Evolutionary conservation across 257 asterid genomes (phyloP).

Genomic region (Misopates orontium): DNA sequence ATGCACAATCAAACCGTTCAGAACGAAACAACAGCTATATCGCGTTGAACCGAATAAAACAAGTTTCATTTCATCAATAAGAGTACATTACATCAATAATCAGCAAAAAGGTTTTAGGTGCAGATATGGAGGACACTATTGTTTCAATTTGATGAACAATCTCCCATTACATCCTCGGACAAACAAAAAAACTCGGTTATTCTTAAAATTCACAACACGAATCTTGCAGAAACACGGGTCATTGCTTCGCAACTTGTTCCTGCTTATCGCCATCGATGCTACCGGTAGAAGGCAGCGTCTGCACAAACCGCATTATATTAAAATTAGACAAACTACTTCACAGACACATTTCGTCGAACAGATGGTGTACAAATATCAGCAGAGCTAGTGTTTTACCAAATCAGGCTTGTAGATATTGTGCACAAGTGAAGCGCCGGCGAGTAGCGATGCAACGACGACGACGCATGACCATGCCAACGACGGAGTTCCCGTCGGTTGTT

Average conservation of each 20-base stretch:
- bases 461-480: constrained; percentile 76
- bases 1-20: no score
- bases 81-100: background rate
- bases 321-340: background rate
- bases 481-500: constrained; percentile 73
- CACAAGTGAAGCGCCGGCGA: constrained; percentile 78
- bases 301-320: constrained; percentile 17
- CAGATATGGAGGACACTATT: background rate
- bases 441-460: constrained; percentile 68
- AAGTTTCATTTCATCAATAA: background rate
- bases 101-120: background rate
- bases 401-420: constrained; percentile 78
- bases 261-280: constrained; percentile 23
- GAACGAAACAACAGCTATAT: no score
- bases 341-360: constrained; percentile 53
- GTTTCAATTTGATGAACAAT: no score
- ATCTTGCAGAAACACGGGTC: background rate
- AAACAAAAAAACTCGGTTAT: background rate
- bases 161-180: no score
- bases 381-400: constrained; percentile 38
- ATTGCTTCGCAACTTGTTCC: constrained; percentile 34
- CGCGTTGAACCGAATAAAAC: no score
- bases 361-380: background rate
- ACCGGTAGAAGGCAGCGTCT: constrained; percentile 45
- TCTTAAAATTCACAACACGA: background rate